Percentiles rank a stretch among this genome's conserved stretches.
These are phyloP conservation scores for Spathaspora boniae DNA, from an alignment of 805 yeast genomes.

Conservation along the genomic window DNA sequence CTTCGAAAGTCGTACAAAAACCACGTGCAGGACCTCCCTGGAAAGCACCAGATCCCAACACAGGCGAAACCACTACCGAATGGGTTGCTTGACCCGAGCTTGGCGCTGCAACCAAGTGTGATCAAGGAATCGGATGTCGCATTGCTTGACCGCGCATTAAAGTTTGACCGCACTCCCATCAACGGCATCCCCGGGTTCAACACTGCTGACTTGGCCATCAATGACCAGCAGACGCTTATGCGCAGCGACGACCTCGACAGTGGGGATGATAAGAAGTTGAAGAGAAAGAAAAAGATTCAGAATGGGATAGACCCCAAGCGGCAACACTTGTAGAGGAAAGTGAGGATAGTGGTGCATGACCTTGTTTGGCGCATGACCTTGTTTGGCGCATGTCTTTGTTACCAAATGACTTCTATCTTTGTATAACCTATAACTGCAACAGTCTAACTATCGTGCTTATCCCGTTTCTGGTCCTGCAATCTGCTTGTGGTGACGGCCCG, in stretches of 20 bases:
- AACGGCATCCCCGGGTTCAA: conserved; percentile 79
- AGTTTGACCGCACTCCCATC: conserved; percentile 61
- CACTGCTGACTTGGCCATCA: conserved; percentile 60
- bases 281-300: conserved; percentile 37
- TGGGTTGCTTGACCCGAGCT: conserved; percentile 34
- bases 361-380: no score
- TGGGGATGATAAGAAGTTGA: conserved; percentile 33
- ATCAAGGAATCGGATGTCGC: conserved; percentile 49
- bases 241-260: conserved; percentile 40
- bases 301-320: conserved; percentile 34
- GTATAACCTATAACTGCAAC: no score
- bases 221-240: conserved; percentile 41
- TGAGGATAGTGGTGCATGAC: background rate
- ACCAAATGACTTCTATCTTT: background rate
- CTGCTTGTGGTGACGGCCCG: conserved; percentile 3
- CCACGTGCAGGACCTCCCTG: conserved; percentile 84
- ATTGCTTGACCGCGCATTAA: conserved; percentile 47
- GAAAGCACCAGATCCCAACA: conserved; percentile 65
- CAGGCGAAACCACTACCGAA: conserved; percentile 31
- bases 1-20: conserved; percentile 92
- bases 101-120: conserved; percentile 39
- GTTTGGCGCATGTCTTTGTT: background rate
- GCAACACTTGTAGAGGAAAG: conserved; percentile 25
- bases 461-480: background rate
- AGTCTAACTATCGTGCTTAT: conserved; percentile 1